phyloP scores from a whole-genome alignment of 148 eudicot genomes.

The Silene conica region DNA sequence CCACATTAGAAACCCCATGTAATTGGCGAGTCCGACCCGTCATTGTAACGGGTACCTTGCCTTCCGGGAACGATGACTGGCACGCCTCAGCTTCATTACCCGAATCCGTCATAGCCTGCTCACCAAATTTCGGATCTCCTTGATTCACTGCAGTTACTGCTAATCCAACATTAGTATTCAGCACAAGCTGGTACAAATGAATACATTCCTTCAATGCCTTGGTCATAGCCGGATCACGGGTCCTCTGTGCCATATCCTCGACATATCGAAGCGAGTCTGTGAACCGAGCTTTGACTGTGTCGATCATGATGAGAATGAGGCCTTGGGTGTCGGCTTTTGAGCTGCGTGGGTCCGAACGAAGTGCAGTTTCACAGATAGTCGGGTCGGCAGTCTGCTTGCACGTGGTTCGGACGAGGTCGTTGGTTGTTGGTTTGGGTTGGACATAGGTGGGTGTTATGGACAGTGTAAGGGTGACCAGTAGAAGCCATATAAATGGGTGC shows the following conservation, averaged over 20 bases:
- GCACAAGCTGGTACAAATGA: conserved; percentile 18
- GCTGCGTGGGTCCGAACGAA: conserved; percentile 42
- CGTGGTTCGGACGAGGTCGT: conserved; percentile 26
- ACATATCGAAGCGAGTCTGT: conserved; percentile 22
- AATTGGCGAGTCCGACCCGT: conserved; percentile 21
- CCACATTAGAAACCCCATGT: conserved; percentile 36
- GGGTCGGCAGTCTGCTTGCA: conserved; percentile 38
- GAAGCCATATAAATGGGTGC: neutral
- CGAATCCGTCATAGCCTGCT: conserved; percentile 40
- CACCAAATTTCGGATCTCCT: conserved; percentile 46
- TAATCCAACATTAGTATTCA: conserved; percentile 17
- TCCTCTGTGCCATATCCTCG: conserved; percentile 17
- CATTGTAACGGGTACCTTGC: conserved; percentile 19
- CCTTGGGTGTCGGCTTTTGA: conserved; percentile 21
- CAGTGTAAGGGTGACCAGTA: conserved; percentile 5
- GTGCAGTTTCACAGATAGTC: conserved; percentile 28
- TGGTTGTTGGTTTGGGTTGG: conserved; percentile 4
- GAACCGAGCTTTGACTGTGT: conserved; percentile 31
- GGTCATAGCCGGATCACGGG: conserved; percentile 19
- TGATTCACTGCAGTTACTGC: conserved; percentile 32
- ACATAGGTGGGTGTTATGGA: neutral
- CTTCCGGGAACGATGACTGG: conserved; percentile 11
- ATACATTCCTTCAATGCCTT: conserved; percentile 27
- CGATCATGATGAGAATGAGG: conserved; percentile 35
- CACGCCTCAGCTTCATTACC: conserved; percentile 38